Evolutionary conservation across 306 rosid genomes (phyloP).

Genomic region (Castanopsis chinensis): DNA sequence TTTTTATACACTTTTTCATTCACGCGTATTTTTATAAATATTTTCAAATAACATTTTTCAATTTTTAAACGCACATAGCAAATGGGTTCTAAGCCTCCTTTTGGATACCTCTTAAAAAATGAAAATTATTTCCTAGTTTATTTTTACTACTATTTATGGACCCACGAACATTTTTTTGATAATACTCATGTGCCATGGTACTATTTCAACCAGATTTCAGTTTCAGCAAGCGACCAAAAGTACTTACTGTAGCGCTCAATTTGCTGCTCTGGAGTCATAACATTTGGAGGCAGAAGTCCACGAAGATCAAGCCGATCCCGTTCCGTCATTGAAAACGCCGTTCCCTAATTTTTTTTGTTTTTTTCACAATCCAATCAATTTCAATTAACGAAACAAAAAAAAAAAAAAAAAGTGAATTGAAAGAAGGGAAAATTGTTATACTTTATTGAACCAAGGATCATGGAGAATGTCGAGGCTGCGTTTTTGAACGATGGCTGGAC

Average conservation of each 20-base stretch:
- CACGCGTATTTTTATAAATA: too few relatives aligned
- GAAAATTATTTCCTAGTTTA: too few relatives aligned
- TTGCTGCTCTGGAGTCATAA: conserved; percentile 86
- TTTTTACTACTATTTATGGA: too few relatives aligned
- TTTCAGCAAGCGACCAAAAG: too few relatives aligned
- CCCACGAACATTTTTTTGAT: too few relatives aligned
- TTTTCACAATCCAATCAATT: neutral
- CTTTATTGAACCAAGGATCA: conserved; percentile 98
- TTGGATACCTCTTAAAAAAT: too few relatives aligned
- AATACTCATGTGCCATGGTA: too few relatives aligned
- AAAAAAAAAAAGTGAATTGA: neutral
- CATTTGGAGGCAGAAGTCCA: conserved; percentile 97
- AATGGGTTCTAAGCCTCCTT: too few relatives aligned
- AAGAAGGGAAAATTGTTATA: neutral
- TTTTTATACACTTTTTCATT: too few relatives aligned
- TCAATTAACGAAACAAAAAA: neutral
- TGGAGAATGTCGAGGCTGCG: conserved; percentile 97
- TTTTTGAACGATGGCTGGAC: conserved; percentile 84
- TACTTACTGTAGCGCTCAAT: conserved; percentile 90
- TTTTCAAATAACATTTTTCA: too few relatives aligned
- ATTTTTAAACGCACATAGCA: too few relatives aligned
- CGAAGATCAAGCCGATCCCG: conserved; percentile 98
- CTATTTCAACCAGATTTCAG: too few relatives aligned
- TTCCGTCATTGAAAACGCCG: conserved; percentile 91
- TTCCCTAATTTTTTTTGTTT: conserved; percentile 59